A percentile compares a stretch with the other conserved stretches of the same genome.
phyloP scores from a whole-genome alignment of 2,329 filamentous ascomycete genomes.

The Xylariomycetidae sp. region DNA sequence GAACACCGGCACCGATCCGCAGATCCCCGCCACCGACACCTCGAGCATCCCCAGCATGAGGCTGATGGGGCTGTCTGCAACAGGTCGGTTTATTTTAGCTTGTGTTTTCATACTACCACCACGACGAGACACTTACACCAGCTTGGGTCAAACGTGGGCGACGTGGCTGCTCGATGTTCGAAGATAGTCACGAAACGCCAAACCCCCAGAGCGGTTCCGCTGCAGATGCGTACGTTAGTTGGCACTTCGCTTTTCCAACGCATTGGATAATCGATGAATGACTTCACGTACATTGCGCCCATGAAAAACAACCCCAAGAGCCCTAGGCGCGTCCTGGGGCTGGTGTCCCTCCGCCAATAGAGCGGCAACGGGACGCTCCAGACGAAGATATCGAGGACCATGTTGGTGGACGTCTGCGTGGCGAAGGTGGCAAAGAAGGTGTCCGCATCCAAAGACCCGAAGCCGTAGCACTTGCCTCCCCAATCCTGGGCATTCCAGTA shows the following conservation, averaged over 20 bases:
- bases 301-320: conserved; percentile 12
- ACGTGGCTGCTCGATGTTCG: conserved; percentile 22
- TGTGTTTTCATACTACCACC: neutral
- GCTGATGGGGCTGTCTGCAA: conserved; percentile 16
- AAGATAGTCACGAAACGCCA: conserved; percentile 24
- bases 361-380: conserved; percentile 16
- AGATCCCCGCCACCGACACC: conserved; percentile 15
- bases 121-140: conserved; percentile 13
- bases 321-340: conserved; percentile 10
- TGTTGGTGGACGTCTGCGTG: conserved; percentile 12
- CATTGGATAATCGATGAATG: conserved; percentile 1
- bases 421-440: conserved; percentile 14
- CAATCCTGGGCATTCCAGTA: conserved; percentile 13
- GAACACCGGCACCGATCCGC: conserved; percentile 12
- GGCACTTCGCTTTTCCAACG: no score
- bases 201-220: no score
- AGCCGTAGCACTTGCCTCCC: conserved; percentile 14
- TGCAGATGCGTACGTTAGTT: no score
- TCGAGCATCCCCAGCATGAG: conserved; percentile 16
- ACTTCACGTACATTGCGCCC: conserved; percentile 13
- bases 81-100: neutral
- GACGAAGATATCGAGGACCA: conserved; percentile 15
- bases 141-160: conserved; percentile 26
- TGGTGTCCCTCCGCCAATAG: conserved; percentile 10
- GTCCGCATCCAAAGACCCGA: conserved; percentile 9